Evolutionary conservation across 1,284 basidiomycete genomes (phyloP).

Genomic region (Sphaerobolus stellatus): DNA sequence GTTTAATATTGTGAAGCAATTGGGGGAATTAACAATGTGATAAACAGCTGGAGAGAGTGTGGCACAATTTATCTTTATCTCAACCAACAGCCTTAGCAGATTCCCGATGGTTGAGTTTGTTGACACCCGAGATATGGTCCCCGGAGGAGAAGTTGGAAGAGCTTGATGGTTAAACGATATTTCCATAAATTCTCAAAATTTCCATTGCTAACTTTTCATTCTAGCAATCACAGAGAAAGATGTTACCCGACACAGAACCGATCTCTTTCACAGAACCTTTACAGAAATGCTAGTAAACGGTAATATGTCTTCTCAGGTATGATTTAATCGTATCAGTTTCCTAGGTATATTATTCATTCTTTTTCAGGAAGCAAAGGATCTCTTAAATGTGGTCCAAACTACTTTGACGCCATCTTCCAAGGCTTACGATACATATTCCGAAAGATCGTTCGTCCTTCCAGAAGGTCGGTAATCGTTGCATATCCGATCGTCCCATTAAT

Average conservation of each 20-base stretch:
- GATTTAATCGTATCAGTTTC: too few species aligned
- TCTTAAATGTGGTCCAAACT: constrained; percentile 73
- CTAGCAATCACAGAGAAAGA: too few species aligned
- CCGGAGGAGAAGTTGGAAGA: constrained; percentile 79
- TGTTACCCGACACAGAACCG: too few species aligned
- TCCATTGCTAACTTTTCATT: too few species aligned
- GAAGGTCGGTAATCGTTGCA: constrained; percentile 60
- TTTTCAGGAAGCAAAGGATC: constrained; percentile 66
- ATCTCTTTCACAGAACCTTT: too few species aligned
- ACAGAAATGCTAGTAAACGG: too few species aligned
- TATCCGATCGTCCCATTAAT: constrained; percentile 1
- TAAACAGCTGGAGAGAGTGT: constrained; percentile 64
- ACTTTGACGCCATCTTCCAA: constrained; percentile 64
- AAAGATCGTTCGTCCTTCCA: constrained; percentile 69
- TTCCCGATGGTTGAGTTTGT: constrained; percentile 78
- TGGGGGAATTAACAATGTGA: too few species aligned
- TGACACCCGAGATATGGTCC: constrained; percentile 77
- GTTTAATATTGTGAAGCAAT: constrained; percentile 1
- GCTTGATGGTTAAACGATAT: too few species aligned
- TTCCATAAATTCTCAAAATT: too few species aligned
- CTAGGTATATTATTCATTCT: constrained; percentile 29
- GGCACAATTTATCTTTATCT: constrained; percentile 90
- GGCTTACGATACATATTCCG: constrained; percentile 49
- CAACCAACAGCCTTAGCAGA: constrained; percentile 77
- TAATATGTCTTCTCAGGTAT: constrained; percentile 45